A percentile compares a stretch with the other conserved stretches of the same genome.
phyloP scores from a whole-genome alignment of 1,284 basidiomycete species.

The Heliocybe sulcata region DNA sequence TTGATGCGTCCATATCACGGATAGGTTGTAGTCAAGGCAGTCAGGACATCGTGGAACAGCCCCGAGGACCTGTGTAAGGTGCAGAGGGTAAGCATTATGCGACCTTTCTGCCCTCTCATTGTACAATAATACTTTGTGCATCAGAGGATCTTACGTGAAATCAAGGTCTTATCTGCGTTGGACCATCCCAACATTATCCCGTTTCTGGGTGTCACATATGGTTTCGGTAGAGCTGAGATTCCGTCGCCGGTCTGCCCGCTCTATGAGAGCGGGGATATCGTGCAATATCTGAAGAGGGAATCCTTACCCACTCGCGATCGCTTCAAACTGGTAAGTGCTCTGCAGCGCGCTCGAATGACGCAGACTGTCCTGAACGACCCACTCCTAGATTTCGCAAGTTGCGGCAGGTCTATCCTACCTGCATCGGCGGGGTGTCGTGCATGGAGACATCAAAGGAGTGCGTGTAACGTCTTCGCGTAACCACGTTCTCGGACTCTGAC shows the following conservation, averaged over 20 bases:
- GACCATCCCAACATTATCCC: constrained; percentile 15
- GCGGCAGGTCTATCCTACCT: constrained; percentile 14
- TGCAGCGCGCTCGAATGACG: too few relatives aligned
- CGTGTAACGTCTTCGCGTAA: not conserved
- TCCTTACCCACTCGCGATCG: not conserved
- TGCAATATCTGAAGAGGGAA: constrained; percentile 6
- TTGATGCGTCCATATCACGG: not conserved
- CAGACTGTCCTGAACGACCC: not conserved
- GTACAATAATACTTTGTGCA: not conserved
- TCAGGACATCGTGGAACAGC: not conserved
- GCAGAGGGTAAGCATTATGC: too few relatives aligned
- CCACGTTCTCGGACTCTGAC: not conserved
- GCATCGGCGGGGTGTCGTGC: constrained; percentile 13
- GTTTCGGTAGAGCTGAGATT: constrained; percentile 5
- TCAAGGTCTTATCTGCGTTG: constrained; percentile 12
- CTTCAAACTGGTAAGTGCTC: not conserved
- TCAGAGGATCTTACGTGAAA: constrained; percentile 14
- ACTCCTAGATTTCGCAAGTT: constrained; percentile 11
- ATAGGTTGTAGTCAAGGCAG: not conserved
- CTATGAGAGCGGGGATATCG: constrained; percentile 13
- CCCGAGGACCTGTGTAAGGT: not conserved
- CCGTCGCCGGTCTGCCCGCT: constrained; percentile 16
- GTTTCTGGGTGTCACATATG: constrained; percentile 15
- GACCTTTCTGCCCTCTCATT: too few relatives aligned
- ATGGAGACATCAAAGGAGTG: constrained; percentile 19